Evolutionary conservation across 441 rosid genomes (phyloP).

Genomic region (Geranium incanum): DNA sequence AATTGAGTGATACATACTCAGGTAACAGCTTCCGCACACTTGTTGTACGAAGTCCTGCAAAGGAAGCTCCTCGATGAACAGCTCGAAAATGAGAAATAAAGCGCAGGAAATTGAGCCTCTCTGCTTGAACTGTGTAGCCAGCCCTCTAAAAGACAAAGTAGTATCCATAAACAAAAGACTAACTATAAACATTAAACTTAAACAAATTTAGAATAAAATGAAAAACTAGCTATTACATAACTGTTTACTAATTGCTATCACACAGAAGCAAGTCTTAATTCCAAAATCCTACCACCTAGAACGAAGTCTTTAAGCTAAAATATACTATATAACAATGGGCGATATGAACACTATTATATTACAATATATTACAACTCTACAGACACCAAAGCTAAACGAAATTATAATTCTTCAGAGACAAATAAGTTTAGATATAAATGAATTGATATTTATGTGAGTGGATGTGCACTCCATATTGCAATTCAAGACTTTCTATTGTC

Average conservation of each 20-base stretch:
- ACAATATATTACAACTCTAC: neutral
- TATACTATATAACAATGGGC: too few species aligned
- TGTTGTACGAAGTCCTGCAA: slow-evolving; percentile 94
- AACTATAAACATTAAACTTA: neutral
- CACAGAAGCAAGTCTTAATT: neutral
- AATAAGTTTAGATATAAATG: neutral
- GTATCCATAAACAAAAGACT: neutral
- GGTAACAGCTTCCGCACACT: slow-evolving; percentile 95
- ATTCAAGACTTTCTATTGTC: neutral
- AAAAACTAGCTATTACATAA: neutral
- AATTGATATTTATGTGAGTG: neutral
- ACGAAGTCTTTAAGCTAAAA: too few species aligned
- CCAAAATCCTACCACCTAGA: neutral
- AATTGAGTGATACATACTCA: slow-evolving; percentile 48
- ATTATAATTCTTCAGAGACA: neutral
- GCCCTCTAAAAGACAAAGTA: slow-evolving; percentile 51
- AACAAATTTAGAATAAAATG: neutral
- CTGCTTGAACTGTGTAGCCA: slow-evolving; percentile 96
- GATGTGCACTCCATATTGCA: neutral
- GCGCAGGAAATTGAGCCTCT: slow-evolving; percentile 87
- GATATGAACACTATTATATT: neutral
- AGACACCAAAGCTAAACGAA: neutral
- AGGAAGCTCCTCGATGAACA: slow-evolving; percentile 94
- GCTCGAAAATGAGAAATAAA: slow-evolving; percentile 90
- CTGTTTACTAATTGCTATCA: neutral